phyloP scores from a whole-genome alignment of 2,329 filamentous ascomycete genomes.

The Drechmeria coniospora region DNA sequence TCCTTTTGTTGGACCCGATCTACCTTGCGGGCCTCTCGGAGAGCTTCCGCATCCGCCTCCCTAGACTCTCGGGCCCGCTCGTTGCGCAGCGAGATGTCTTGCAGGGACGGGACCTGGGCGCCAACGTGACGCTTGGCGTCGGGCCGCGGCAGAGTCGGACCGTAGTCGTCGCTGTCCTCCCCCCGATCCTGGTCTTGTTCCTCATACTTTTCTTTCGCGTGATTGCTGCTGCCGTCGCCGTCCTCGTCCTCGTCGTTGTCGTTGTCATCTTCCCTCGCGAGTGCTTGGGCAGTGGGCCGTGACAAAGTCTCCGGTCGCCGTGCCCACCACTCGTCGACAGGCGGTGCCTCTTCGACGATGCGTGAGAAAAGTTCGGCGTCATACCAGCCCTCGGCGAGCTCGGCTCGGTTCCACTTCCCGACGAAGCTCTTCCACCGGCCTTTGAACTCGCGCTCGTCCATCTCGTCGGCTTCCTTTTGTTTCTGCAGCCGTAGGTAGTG shows the following conservation, averaged over 20 bases:
- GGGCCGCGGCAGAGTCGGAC: slow-evolving; percentile 18
- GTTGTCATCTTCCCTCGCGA: slow-evolving; percentile 5
- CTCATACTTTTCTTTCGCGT: slow-evolving; percentile 1
- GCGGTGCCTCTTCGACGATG: slow-evolving; percentile 8
- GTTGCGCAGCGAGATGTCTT: slow-evolving; percentile 54
- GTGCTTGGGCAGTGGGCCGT: no score
- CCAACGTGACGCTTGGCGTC: slow-evolving; percentile 21
- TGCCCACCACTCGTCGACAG: no score
- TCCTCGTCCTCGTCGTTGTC: slow-evolving; percentile 4
- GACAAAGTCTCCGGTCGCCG: no score
- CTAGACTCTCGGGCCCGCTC: slow-evolving; percentile 35
- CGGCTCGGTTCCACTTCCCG: slow-evolving; percentile 78
- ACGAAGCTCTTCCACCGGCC: slow-evolving; percentile 92
- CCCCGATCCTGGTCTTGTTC: slow-evolving; percentile 16
- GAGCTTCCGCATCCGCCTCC: slow-evolving; percentile 32
- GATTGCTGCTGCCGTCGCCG: slow-evolving; percentile 2
- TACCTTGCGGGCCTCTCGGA: slow-evolving; percentile 44
- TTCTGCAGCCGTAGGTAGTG: slow-evolving; percentile 86
- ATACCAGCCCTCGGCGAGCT: slow-evolving; percentile 87
- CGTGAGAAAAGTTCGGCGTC: slow-evolving; percentile 53
- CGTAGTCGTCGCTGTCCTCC: slow-evolving; percentile 41
- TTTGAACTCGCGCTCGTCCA: slow-evolving; percentile 60
- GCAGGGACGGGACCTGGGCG: slow-evolving; percentile 51
- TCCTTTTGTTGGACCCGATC: slow-evolving; percentile 56
- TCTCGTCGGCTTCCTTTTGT: slow-evolving; percentile 47